A percentile compares a stretch with the other conserved stretches of the same genome.
Conservation (phyloP, 2,329 filamentous ascomycete species). For the Arthrobotrys sinensis region DNA sequence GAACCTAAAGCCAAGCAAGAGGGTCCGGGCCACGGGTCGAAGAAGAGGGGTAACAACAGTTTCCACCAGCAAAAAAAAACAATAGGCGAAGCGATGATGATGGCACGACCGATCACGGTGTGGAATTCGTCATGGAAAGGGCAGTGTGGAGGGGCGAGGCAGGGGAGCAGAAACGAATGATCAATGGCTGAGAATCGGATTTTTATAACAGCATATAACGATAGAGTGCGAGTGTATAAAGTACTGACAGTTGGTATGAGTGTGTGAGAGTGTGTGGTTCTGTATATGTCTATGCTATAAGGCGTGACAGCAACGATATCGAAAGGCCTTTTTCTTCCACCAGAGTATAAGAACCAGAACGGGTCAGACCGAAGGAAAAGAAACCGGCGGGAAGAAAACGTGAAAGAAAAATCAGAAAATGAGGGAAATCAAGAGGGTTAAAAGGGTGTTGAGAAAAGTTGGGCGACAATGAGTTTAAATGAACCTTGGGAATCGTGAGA, state of each 20-base stretch:
- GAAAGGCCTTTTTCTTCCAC: slow-evolving; percentile 61
- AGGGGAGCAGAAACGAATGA: slow-evolving; percentile 20
- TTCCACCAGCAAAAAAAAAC: neutral
- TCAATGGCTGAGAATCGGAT: slow-evolving; percentile 45
- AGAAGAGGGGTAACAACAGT: slow-evolving; percentile 46
- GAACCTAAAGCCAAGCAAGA: slow-evolving; percentile 35
- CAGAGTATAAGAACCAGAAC: slow-evolving; percentile 44
- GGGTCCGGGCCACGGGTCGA: slow-evolving; percentile 25
- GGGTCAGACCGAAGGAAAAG: slow-evolving; percentile 37
- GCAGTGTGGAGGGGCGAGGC: slow-evolving; percentile 1
- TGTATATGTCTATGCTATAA: slow-evolving; percentile 36
- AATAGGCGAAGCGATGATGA: slow-evolving; percentile 1
- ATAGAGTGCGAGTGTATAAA: slow-evolving; percentile 4
- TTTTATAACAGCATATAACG: slow-evolving; percentile 14
- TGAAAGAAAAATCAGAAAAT: slow-evolving; percentile 20
- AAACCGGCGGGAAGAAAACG: slow-evolving; percentile 32
- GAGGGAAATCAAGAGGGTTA: slow-evolving; percentile 55
- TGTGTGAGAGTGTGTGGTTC: slow-evolving; percentile 5
- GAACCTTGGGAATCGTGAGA: slow-evolving; percentile 46
- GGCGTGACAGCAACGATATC: slow-evolving; percentile 50
- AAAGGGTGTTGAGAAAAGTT: slow-evolving; percentile 37
- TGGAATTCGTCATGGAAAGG: neutral
- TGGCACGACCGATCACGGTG: neutral
- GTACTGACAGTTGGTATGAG: slow-evolving; percentile 16
- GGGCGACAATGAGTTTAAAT: slow-evolving; percentile 60